Percentiles rank a stretch among this genome's conserved stretches.
Evolutionary conservation across 345 rosid genomes (phyloP).

Genomic region (Nasturtium officinale): DNA sequence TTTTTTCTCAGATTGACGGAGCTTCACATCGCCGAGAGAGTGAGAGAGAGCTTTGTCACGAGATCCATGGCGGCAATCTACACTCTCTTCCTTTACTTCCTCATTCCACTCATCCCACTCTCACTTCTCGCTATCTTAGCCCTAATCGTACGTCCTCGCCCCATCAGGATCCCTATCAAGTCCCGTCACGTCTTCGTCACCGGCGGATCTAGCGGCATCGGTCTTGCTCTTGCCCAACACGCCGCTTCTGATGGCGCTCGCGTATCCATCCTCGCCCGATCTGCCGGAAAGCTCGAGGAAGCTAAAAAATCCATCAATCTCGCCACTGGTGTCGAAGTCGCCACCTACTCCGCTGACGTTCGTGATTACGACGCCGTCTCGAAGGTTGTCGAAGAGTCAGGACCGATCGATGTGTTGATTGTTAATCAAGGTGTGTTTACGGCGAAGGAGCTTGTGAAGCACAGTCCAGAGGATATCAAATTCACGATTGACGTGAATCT

Average conservation of each 20-base stretch:
- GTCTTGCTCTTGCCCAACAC: constrained; percentile 75
- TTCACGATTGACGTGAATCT: constrained; percentile 80
- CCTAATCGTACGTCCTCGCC: constrained; percentile 60
- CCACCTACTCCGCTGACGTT: constrained; percentile 72
- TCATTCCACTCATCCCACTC: constrained; percentile 50
- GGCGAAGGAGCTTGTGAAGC: constrained; percentile 64
- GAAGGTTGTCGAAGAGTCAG: constrained; percentile 58
- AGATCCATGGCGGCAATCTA: constrained; percentile 40
- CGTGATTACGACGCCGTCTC: constrained; percentile 65
- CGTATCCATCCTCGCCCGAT: constrained; percentile 76
- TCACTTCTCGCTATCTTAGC: constrained; percentile 51
- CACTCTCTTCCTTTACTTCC: constrained; percentile 41
- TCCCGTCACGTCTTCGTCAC: constrained; percentile 84
- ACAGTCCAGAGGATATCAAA: constrained; percentile 68
- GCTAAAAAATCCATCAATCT: constrained; percentile 63
- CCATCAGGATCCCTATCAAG: constrained; percentile 63
- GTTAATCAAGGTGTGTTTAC: constrained; percentile 79
- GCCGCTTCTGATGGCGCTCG: constrained; percentile 73
- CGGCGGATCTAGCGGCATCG: constrained; percentile 92
- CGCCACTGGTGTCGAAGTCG: constrained; percentile 71
- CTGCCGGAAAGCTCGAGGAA: constrained; percentile 62
- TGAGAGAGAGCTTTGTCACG: constrained; percentile 20
- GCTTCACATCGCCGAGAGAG: constrained; percentile 19
- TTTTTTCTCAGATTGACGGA: neutral
- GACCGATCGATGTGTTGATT: constrained; percentile 69